Evolutionary conservation across 1,284 basidiomycete genomes (phyloP), one percentile per base, ranked within the genome.

Genomic region (Puccinia novopanici): DNA sequence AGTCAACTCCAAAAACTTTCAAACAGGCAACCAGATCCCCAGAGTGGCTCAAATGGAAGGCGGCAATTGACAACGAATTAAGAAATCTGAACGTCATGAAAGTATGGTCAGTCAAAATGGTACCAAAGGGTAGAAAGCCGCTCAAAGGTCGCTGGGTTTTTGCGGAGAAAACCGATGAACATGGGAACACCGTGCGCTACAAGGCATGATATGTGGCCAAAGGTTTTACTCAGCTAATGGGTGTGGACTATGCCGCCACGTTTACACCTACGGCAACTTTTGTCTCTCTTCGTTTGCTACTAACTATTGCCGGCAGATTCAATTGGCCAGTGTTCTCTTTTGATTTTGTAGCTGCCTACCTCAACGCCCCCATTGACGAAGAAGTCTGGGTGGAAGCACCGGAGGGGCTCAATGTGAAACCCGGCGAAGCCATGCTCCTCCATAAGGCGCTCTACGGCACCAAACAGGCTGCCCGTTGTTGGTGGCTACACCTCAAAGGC

Each of bases 221-320:
- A 59, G 72, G 72, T 30, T 74, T 37, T 34, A 55, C 19, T 22
- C 72, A 74, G 37, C n/a, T n/a, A 22, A 27, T 34, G 6, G 72
- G 72, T 59, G 30, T 74, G 13, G 48, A 74, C 57, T 74, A 19
- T 42, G 17, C 3, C 9, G 72, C 54, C 30, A 74, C 24, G 5
- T 74, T 74, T 34, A 54, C 54, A 3, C 72, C 72, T n/a, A 74
- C 54, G 9, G 52, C 50, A 30, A 59, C 50, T 24, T 74, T 74
- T 59, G 52, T 30, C 19, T n/a, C n/a, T n/a, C n/a, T n/a, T n/a
- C n/a, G n/a, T n/a, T n/a, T n/a, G n/a, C n/a, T n/a, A n/a, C n/a
- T n/a, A n/a, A n/a, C n/a, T n/a, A n/a, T n/a, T n/a, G n/a, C n/a
- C n/a, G n/a, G n/a, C n/a, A n/a, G n/a, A n/a, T n/a, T n/a, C n/a